Base-by-base conservation (phyloP, 306 rosid species). In the Rubus parviflorus region DNA sequence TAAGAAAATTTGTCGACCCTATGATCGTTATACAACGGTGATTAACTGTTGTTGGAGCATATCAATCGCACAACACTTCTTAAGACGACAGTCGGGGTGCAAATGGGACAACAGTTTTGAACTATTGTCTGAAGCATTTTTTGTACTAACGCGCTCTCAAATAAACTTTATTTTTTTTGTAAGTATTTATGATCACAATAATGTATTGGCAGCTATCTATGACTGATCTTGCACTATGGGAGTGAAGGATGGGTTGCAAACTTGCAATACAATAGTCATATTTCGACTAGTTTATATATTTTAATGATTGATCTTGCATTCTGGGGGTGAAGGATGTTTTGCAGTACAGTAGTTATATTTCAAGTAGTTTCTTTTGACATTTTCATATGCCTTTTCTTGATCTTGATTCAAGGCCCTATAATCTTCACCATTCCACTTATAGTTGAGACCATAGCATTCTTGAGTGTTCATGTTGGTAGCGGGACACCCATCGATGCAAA, bases 341-440 rank as follows among this genome's bases (percentile, higher is more conserved):
- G 30, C 48, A 13, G 4, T n/a, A 68, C 88, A 85, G 22, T 75
- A 85, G 47, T 84, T 80, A 74, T 62, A 81, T 12, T 5, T 1
- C 72, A 85, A 2, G 70, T 78, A 71, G 41, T 78, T 75, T 43
- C 38, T 79, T 40, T 83, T 63, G 7, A 78, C 70, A 23, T 78
- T 53, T 2, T 79, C 47, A 70, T 78, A 71, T 3, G 61, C 58
- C 3, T 35, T 2, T 14, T 15, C 40, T 11, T 78, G 76, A 49
- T 3, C 9, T 62, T 75, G 0, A 38, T 70, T 51, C 19, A 84
- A 65, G 6, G 13, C 11, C 82, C 68, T 52, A 62, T 66, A 67
- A 2, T 72, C 46, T 2, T 47, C 0, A 6, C 1, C 6, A 23
- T 82, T 85, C 83, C 88, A 76, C 69, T 77, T 73, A 61, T 41